Evolutionary conservation across 176 grass and related monocot species (phyloP), one percentile per base, ranked within the genome.

Genomic region (Miscanthus lutarioriparius): DNA sequence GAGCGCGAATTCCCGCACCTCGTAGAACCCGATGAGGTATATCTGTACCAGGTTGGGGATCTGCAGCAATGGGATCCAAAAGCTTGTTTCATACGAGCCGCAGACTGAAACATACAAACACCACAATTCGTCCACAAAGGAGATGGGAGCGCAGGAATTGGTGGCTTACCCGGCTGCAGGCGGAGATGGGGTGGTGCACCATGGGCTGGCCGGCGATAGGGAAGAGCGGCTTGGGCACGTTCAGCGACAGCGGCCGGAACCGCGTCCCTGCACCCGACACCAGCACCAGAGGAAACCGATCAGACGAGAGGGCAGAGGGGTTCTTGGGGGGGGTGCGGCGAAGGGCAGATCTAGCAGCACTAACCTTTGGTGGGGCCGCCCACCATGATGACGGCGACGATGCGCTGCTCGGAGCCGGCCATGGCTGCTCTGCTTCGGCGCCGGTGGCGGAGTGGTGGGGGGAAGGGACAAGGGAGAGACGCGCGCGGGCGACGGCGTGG

Each of bases 381-480:
- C 82, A 99, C 97, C 97, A 96, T 92, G 91, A 99, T 94, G 83
- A 99, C 97, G 72, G 97, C 90, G 75, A 96, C 97, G 78, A 99
- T 86, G 66, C 79, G 89, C 88, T 96, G 86, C 89, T 94, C 83
- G 68, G 96, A 66, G 86, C 86, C 88, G 28, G 91, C 91, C 97
- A 99, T 96, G 62, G 26, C 36, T 58, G 38, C 30, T 71, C 69
- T 23, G 70, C 48, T 49, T 56, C 69, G 65, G 64, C 49, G 86
- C 13, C 37, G 65, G 53, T 61, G 73, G 40, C 68, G 58, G 10
- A 41, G 80, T 26, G 54, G 63, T 2, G 43, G 28, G 20, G 39
- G 37, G 7, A 4, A 37, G 33, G 28, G n/a, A 53, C 1, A 32
- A 22, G 1, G 22, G 27, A 17, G 47, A 17, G 76, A 7, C 8